A percentile compares a stretch with the other conserved stretches of the same genome.
Evolutionary conservation across 164 flowering plant genomes (phyloP).

Genomic region (Tetrastigma voinierianum): DNA sequence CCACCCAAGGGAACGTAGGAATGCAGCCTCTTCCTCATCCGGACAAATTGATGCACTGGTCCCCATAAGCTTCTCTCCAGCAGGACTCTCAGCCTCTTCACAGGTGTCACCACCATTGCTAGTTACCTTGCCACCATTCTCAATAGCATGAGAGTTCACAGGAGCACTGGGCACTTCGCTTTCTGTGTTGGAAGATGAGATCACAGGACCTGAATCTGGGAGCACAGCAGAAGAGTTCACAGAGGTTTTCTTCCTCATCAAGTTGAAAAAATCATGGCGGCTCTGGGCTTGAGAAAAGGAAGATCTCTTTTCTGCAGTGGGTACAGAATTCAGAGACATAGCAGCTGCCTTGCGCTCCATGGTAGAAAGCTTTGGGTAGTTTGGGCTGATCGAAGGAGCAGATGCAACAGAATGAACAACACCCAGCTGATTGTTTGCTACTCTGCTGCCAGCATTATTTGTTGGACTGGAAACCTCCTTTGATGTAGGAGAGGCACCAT

Average conservation of each 20-base stretch:
- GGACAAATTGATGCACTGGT: constrained; percentile 29
- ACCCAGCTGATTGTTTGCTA: constrained; percentile 30
- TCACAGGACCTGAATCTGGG: constrained; percentile 33
- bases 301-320: constrained; percentile 53
- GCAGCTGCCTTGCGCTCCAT: constrained; percentile 51
- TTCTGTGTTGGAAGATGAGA: constrained; percentile 27
- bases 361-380: constrained; percentile 30
- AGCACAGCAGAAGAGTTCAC: constrained; percentile 22
- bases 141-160: constrained; percentile 29
- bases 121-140: constrained; percentile 27
- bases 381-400: constrained; percentile 43
- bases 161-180: constrained; percentile 28
- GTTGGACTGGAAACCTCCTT: constrained; percentile 55
- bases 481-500: constrained; percentile 42
- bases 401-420: constrained; percentile 33
- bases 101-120: constrained; percentile 34
- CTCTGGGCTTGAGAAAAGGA: constrained; percentile 64
- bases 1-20: constrained; percentile 95
- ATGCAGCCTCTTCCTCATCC: constrained; percentile 74
- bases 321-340: constrained; percentile 26
- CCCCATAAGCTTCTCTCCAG: constrained; percentile 26
- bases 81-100: constrained; percentile 28
- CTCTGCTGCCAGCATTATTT: constrained; percentile 29
- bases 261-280: constrained; percentile 80
- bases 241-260: constrained; percentile 66